Evolutionary conservation across 1,139 yeast species (phyloP), one percentile per base, ranked within the genome.

Genomic region (Groenewaldozyma sp.): DNA sequence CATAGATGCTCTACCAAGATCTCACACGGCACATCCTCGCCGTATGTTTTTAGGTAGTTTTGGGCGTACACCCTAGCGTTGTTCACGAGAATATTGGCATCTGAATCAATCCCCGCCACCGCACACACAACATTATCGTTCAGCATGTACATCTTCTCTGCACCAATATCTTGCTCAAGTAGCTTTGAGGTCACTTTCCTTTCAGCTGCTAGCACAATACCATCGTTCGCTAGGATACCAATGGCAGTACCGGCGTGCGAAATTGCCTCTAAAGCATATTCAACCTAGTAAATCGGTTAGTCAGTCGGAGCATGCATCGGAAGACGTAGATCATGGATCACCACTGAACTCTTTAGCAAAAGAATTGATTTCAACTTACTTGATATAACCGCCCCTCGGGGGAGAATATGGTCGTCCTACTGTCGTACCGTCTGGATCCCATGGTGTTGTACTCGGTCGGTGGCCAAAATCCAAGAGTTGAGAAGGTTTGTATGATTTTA

Each of bases 321-420:
- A 13, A 9, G 6, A 6, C 18, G 16, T n/a, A 21, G 24, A 9
- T 26, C 18, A 11, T 29, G 36, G 16, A 19, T 4, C 6, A 10
- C 14, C 13, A 35, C 3, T 4, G 17, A 29, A 4, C 18, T 28
- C 28, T 18, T 31, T 3, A 4, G 11, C 17, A 17, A 29, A 21
- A 22, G 22, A 26, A 13, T 22, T 9, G 26, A 4, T 14, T 55
- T 4, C 7, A 26, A 41, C 71, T 18, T 56, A 71, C 76, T 64
- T 88, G 99, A 65, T 93, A 91, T 46, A 93, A 73, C 64, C 98
- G 76, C 33, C 99, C 98, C 62, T 91, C 99, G 17, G 99, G 99
- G 26, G 97, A 88, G 68, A 91, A 93, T 57, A 93, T 91, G 17
- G 98, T 91, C 42, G 98, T 91, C 73, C 99, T 79, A 48, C 95